These are phyloP conservation scores for Aethionema arabicum DNA, from an alignment of 345 rosid genomes.

Conservation along the genomic window DNA sequence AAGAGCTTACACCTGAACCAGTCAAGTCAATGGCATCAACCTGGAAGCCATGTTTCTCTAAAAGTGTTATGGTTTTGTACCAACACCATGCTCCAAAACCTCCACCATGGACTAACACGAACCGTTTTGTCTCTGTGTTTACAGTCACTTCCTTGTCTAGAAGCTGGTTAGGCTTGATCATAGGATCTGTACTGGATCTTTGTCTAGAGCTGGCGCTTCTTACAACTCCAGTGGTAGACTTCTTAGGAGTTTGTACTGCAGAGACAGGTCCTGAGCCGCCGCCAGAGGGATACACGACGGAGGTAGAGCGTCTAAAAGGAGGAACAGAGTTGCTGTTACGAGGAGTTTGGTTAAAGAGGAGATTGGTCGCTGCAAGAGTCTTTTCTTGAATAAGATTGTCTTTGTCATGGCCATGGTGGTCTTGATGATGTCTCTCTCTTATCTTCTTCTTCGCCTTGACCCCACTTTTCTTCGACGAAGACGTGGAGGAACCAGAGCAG, in stretches of 20 bases:
- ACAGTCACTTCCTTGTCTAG: slow-evolving; percentile 53
- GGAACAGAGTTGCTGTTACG: slow-evolving; percentile 46
- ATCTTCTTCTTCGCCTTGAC: slow-evolving; percentile 29
- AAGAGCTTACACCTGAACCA: slow-evolving; percentile 57
- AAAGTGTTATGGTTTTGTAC: slow-evolving; percentile 72
- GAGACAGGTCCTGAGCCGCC: slow-evolving; percentile 22
- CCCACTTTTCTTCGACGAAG: slow-evolving; percentile 24
- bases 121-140: slow-evolving; percentile 45
- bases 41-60: slow-evolving; percentile 53
- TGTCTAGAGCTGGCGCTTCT: slow-evolving; percentile 78
- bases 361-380: slow-evolving; percentile 58
- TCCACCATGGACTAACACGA: slow-evolving; percentile 81
- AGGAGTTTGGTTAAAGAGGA: slow-evolving; percentile 56
- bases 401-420: slow-evolving; percentile 22
- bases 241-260: slow-evolving; percentile 32
- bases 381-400: slow-evolving; percentile 64
- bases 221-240: slow-evolving; percentile 38
- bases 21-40: slow-evolving; percentile 69
- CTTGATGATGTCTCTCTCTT: slow-evolving; percentile 34
- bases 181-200: slow-evolving; percentile 74
- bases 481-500: slow-evolving; percentile 28
- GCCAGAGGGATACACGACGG: slow-evolving; percentile 48
- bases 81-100: slow-evolving; percentile 94
- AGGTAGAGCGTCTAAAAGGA: slow-evolving; percentile 66
- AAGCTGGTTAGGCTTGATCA: slow-evolving; percentile 78